Evolutionary conservation across 192 early-diverging fungal species (phyloP), one percentile per base, ranked within the genome.

Genomic region (Coemansia sp.): DNA sequence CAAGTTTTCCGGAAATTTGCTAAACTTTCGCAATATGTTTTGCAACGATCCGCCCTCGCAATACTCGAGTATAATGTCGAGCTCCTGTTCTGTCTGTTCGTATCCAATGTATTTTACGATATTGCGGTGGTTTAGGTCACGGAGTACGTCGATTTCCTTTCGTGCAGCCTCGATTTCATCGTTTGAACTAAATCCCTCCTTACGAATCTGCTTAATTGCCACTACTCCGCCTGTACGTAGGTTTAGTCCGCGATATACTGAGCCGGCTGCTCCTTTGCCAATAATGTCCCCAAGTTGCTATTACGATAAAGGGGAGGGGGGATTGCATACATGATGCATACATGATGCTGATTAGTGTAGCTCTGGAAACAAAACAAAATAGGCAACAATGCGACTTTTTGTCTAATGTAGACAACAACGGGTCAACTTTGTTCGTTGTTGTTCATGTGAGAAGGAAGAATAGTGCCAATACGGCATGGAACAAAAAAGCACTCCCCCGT

Each of bases 51-150:
- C 91, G 68, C 89, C 90, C 69, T 92, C 91, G 65, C 91, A 92
- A 62, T 88, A 87, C 74, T 97, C 95, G 18, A 97, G 79, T 62
- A 97, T 94, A 22, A 96, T 92, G 83, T 94, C 93, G 46, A 95
- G 87, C 50, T 74, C 78, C 16, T 88, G 84, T 18, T 87, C 86
- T 0, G 88, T 89, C 65, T 92, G 87, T 72, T 92, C 91, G 66
- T 87, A 94, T 40, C 93, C 95, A 79, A 87, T 79, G 71, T 88
- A 90, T 66, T 89, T 85, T 66, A 92, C 88, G 69, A 92, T 89
- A 58, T 90, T 90, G 58, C 73, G 70, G 65, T 91, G 90, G 68
- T 88, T 71, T 29, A 97, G 74, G 29, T 91, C 90, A 62, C 93
- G 91, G n/a, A 97, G 79, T 34, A 95, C 80, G 44, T 92, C 90